Conservation (phyloP, 768 basidiomycete genomes). For the Boletus rubropictus region DNA sequence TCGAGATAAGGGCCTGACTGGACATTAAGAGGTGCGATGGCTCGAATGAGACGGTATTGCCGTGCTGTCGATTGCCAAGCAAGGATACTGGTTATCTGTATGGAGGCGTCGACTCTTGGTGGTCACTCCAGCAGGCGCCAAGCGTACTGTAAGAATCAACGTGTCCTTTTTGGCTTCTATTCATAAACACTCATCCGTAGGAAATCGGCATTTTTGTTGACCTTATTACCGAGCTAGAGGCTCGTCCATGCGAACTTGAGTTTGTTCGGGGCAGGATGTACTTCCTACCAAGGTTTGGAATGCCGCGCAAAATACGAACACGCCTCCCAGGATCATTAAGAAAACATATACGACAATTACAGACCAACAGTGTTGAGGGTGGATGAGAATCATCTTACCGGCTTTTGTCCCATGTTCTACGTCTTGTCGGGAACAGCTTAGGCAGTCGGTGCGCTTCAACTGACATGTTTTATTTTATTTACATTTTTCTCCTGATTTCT, state of each 20-base stretch:
- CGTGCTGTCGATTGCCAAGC: constrained; percentile 32
- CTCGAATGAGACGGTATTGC: constrained; percentile 28
- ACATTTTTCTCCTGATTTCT: constrained; percentile 23
- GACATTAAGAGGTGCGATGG: constrained; percentile 26
- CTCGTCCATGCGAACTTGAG: constrained; percentile 34
- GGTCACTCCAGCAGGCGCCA: constrained; percentile 52
- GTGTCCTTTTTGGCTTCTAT: neutral
- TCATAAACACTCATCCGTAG: constrained; percentile 10
- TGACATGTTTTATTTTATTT: constrained; percentile 4
- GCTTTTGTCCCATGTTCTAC: constrained; percentile 20
- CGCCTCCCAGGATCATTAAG: constrained; percentile 25
- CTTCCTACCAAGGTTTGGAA: constrained; percentile 29
- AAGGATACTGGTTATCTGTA: constrained; percentile 40
- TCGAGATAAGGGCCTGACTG: neutral
- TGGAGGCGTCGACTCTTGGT: constrained; percentile 42
- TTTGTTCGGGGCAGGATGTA: constrained; percentile 25
- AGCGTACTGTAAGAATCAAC: constrained; percentile 40
- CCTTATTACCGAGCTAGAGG: constrained; percentile 44
- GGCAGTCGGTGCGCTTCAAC: constrained; percentile 18
- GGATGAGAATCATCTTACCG: constrained; percentile 13
- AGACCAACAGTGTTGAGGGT: constrained; percentile 15
- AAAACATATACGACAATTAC: constrained; percentile 21
- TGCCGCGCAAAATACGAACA: constrained; percentile 39
- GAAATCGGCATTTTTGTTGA: constrained; percentile 49
- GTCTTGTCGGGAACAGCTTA: constrained; percentile 24